Conservation (phyloP, 148 eudicot species). For the Mesembryanthemum crystallinum region DNA sequence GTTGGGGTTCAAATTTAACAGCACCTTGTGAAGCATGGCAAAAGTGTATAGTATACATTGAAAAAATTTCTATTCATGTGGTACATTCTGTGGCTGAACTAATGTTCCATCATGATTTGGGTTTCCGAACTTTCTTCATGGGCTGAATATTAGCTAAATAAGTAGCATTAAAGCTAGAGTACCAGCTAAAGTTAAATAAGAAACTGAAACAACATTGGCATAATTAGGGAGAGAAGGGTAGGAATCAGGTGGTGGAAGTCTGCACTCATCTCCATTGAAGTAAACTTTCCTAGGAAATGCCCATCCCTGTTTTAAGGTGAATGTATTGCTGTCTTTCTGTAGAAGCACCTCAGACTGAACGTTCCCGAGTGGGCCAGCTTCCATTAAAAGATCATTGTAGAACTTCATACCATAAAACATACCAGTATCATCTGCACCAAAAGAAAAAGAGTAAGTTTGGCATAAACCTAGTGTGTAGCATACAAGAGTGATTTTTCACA, state of each 20-base stretch:
- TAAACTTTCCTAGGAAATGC: slow-evolving; percentile 77
- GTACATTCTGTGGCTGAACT: slow-evolving; percentile 14
- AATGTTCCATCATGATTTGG: not conserved
- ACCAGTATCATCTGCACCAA: slow-evolving; percentile 66
- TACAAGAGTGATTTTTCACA: no score
- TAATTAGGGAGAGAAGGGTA: slow-evolving; percentile 66
- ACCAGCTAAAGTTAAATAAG: slow-evolving; percentile 19
- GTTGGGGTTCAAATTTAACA: slow-evolving; percentile 5
- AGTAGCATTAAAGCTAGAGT: slow-evolving; percentile 26
- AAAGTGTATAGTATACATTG: not conserved
- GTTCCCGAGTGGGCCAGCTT: slow-evolving; percentile 68
- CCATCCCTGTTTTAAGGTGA: slow-evolving; percentile 77
- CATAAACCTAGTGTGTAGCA: no score
- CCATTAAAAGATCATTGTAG: slow-evolving; percentile 71
- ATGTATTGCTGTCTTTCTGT: slow-evolving; percentile 52
- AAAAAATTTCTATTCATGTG: not conserved
- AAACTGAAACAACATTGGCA: slow-evolving; percentile 28
- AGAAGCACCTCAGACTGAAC: slow-evolving; percentile 71
- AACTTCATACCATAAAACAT: slow-evolving; percentile 79
- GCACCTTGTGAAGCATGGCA: slow-evolving; percentile 11
- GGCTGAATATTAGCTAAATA: slow-evolving; percentile 11
- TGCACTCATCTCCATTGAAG: slow-evolving; percentile 85
- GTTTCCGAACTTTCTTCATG: not conserved
- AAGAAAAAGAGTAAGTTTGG: not conserved
- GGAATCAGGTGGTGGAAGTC: slow-evolving; percentile 75